These are phyloP conservation scores for Trichoderma sp. DNA, from an alignment of 2,329 filamentous ascomycete species.

Conservation along the genomic window DNA sequence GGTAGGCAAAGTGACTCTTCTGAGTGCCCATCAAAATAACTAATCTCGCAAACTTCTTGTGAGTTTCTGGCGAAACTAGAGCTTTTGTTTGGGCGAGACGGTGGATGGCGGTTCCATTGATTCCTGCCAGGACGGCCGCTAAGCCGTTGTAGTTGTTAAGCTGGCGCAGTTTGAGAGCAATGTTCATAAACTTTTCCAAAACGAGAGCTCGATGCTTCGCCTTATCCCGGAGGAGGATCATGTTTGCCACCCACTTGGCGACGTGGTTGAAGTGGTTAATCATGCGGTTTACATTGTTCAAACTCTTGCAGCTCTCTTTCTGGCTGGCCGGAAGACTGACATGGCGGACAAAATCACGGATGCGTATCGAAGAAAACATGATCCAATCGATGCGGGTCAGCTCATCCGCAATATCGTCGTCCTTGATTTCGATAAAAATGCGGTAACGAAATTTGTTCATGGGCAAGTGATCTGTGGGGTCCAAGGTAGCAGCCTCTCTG, in stretches of 20 bases:
- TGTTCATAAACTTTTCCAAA: conserved; percentile 92
- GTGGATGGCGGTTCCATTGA: conserved; percentile 84
- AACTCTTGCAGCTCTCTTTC: conserved; percentile 70
- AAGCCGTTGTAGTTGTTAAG: conserved; percentile 97
- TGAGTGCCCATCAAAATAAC: conserved; percentile 91
- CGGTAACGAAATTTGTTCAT: conserved; percentile 87
- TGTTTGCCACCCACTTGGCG: conserved; percentile 77
- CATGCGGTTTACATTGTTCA: conserved; percentile 91
- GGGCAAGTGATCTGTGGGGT: conserved; percentile 64
- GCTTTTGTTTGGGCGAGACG: conserved; percentile 77
- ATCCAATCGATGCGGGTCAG: conserved; percentile 96
- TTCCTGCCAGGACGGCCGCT: conserved; percentile 88
- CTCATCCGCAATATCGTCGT: conserved; percentile 84
- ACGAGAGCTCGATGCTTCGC: conserved; percentile 89
- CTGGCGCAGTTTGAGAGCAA: conserved; percentile 80
- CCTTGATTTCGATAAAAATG: conserved; percentile 79
- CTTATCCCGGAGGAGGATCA: conserved; percentile 88
- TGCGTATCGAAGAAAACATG: conserved; percentile 92
- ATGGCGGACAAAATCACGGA: conserved; percentile 88
- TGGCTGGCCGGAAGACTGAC: conserved; percentile 72
- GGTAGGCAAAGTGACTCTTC: conserved; percentile 90
- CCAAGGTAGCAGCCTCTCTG: conserved; percentile 68
- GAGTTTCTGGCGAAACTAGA: conserved; percentile 66
- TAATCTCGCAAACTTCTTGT: conserved; percentile 83
- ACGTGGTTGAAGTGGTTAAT: conserved; percentile 88